phyloP scores from a whole-genome alignment of 2,329 filamentous ascomycete species.

The Phyllosticta citrichinensis region DNA sequence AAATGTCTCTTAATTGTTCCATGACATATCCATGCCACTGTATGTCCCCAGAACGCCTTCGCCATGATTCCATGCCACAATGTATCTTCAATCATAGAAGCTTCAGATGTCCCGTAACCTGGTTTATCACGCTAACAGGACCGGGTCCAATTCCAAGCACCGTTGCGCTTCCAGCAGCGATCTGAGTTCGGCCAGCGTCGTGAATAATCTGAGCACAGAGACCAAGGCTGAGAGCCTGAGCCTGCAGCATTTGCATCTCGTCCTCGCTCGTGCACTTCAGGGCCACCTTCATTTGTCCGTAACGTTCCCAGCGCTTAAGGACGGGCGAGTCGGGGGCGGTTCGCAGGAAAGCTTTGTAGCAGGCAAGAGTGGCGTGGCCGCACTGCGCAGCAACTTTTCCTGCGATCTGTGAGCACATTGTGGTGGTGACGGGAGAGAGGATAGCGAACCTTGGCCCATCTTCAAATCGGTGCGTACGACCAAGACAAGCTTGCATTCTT shows the following conservation, averaged over 20 bases:
- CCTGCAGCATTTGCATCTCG: constrained; percentile 61
- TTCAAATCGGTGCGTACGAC: constrained; percentile 89
- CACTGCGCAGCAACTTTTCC: constrained; percentile 97
- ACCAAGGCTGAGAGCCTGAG: constrained; percentile 70
- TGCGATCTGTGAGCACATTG: constrained; percentile 27
- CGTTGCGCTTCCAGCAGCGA: constrained; percentile 83
- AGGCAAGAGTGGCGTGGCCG: constrained; percentile 91
- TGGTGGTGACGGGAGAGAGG: not conserved
- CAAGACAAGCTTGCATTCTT: constrained; percentile 90
- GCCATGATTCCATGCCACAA: no score
- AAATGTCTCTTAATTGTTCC: no score
- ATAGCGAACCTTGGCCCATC: constrained; percentile 79
- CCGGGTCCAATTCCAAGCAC: constrained; percentile 68
- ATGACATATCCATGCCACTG: no score
- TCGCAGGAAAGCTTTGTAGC: constrained; percentile 73
- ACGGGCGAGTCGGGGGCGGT: constrained; percentile 48
- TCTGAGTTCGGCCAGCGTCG: constrained; percentile 95
- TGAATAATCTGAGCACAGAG: constrained; percentile 83
- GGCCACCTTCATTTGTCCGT: constrained; percentile 88
- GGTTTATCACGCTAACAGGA: constrained; percentile 76
- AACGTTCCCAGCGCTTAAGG: constrained; percentile 73
- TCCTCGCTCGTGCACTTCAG: constrained; percentile 76
- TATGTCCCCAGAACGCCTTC: no score
- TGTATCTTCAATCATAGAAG: constrained; percentile 48
- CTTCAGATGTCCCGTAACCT: constrained; percentile 77